Base-by-base conservation (phyloP, 2,329 filamentous ascomycete genomes). In the Alternaria gansuensis region DNA sequence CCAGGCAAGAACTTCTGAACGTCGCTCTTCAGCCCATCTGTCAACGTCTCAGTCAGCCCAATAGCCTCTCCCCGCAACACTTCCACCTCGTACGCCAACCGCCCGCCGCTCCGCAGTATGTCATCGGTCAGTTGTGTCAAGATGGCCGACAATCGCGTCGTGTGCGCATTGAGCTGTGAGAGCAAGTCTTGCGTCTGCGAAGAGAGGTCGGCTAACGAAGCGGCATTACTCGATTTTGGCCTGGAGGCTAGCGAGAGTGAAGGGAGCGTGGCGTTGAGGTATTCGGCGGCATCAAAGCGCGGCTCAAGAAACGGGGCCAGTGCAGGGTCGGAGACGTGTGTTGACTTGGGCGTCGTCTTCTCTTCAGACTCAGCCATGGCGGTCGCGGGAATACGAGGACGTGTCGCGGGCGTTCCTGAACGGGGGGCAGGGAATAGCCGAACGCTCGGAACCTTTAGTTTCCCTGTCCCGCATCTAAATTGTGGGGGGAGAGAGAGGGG, bases 81-180 rank as follows among this genome's bases (percentile, higher is more conserved):
- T 78, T 98, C 94, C 21, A 98, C 94, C 78, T 98, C 92, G 73
- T 99, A 99, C 21, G 93, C 92, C 57, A 99, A 81, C 4, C 94
- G 86, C 64, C 91, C 92, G 26, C 93, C 92, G 71, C 92, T 93
- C 57, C 95, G 87, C 62, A 99, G 79, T 63, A 99, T 98, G 67
- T 98, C 95, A 77, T 99, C 94, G 10, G 95, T 97, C 59, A 98
- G 82, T 71, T 94, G 89, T 31, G 93, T 97, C 57, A 99, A 84
- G 44, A 88, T 91, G 53, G 85, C 88, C 13, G 93, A 92, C 7
- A 97, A 82, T 44, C 93, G 87, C 17, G 92, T 90, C 2, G 93
- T 96, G 75, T 97, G 92, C 8, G 92, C 90, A 73, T 91, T 96
- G 71, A 98, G 87, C 72, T 94, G 91, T 1, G 93, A 91, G 45